Conservation (phyloP, 768 basidiomycete species). For the Tricholoma sp. region DNA sequence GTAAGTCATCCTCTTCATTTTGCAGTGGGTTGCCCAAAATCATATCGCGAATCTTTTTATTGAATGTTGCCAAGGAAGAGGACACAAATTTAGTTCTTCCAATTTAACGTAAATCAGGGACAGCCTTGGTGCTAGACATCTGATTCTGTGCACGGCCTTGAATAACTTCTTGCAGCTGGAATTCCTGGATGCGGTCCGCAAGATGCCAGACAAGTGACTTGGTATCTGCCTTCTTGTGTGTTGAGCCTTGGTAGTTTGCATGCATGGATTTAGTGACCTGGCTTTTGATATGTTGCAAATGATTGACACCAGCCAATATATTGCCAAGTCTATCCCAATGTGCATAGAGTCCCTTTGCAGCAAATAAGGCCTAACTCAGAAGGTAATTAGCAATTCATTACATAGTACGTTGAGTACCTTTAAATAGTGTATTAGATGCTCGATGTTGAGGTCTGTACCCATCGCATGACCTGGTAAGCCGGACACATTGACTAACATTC, state of each 20-base stretch:
- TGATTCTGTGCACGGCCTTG: background rate
- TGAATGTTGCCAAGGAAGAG: background rate
- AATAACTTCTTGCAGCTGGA: background rate
- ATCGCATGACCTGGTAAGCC: slow-evolving; percentile 30
- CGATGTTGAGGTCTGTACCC: slow-evolving; percentile 4
- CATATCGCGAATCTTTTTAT: background rate
- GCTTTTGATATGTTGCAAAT: slow-evolving; percentile 25
- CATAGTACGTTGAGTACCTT: slow-evolving; percentile 33
- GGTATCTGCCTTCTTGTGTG: slow-evolving; percentile 19
- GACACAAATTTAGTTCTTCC: background rate
- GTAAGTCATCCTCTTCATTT: too few species aligned
- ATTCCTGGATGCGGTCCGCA: slow-evolving; percentile 12
- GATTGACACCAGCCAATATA: slow-evolving; percentile 23
- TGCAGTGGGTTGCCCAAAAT: background rate
- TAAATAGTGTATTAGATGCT: slow-evolving; percentile 10
- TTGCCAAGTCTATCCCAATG: slow-evolving; percentile 28
- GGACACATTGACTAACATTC: slow-evolving; percentile 28
- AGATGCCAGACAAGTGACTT: slow-evolving; percentile 17
- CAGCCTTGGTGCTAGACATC: background rate
- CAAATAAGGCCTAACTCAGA: slow-evolving; percentile 17
- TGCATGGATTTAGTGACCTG: slow-evolving; percentile 18
- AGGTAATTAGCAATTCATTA: slow-evolving; percentile 8
- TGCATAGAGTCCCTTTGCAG: slow-evolving; percentile 25
- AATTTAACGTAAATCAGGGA: background rate
- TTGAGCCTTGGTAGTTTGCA: background rate